A percentile compares a stretch with the other conserved stretches of the same genome.
These are phyloP conservation scores for Pseudopyrenochaeta lycopersici DNA, from an alignment of 2,329 filamentous ascomycete species.

Conservation along the genomic window DNA sequence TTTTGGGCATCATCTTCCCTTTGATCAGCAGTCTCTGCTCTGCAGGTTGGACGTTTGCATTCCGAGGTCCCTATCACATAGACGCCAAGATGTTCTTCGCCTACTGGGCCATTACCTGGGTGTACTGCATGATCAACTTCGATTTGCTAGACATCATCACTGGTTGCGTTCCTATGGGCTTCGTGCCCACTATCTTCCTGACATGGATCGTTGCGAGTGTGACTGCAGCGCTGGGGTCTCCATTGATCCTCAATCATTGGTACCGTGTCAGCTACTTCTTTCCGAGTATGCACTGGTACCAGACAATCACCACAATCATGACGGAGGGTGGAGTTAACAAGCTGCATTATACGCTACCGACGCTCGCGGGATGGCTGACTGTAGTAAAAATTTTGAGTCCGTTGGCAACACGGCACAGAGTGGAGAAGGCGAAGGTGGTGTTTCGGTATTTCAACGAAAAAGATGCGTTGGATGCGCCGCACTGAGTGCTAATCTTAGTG, in stretches of 20 bases:
- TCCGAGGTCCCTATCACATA: conserved; percentile 11
- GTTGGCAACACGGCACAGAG: conserved; percentile 16
- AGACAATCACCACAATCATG: conserved; percentile 16
- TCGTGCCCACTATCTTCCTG: neutral
- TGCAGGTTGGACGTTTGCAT: conserved; percentile 19
- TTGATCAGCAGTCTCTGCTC: conserved; percentile 16
- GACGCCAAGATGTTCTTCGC: conserved; percentile 23
- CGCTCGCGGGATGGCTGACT: conserved; percentile 15
- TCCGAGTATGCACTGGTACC: conserved; percentile 17
- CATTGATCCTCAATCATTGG: conserved; percentile 7
- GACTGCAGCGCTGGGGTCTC: conserved; percentile 4
- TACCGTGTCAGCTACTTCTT: conserved; percentile 17
- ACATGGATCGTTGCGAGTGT: conserved; percentile 8
- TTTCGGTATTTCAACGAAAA: conserved; percentile 15
- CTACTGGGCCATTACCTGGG: conserved; percentile 18
- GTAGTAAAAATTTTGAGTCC: conserved; percentile 14
- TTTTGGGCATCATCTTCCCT: conserved; percentile 15
- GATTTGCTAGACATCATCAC: too few species aligned
- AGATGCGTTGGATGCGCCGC: conserved; percentile 15
- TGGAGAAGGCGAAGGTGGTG: conserved; percentile 15
- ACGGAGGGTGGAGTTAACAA: conserved; percentile 10
- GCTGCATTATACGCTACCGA: conserved; percentile 16
- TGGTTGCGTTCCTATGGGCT: conserved; percentile 11
- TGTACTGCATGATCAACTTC: too few species aligned
- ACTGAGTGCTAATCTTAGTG: too few species aligned